A percentile compares a stretch with the other conserved stretches of the same genome.
phyloP scores from a whole-genome alignment of 176 grass and related monocot genomes.

The Eremochloa ophiuroides region DNA sequence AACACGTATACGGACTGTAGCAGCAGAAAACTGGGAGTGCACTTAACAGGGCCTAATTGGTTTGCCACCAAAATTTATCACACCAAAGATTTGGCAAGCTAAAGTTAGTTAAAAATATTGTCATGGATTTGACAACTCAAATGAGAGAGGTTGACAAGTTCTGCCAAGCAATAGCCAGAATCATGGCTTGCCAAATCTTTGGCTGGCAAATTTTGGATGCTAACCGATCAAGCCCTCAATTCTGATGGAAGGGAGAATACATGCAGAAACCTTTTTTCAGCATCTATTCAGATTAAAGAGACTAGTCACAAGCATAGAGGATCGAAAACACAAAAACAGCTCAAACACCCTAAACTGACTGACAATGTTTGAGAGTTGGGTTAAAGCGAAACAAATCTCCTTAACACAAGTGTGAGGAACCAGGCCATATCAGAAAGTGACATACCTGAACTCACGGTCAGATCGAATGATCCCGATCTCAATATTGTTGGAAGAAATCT shows the following conservation, averaged over 20 bases:
- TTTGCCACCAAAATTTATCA: no score
- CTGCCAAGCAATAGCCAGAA: no score
- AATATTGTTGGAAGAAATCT: constrained; percentile 71
- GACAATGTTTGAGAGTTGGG: background rate
- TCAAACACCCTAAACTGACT: background rate
- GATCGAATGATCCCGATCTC: constrained; percentile 66
- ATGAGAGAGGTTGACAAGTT: no score
- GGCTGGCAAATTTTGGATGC: no score
- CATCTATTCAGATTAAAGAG: background rate
- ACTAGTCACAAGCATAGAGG: background rate
- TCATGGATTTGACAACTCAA: no score
- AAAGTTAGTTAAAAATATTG: no score
- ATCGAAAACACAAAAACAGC: background rate
- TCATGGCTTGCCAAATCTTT: no score
- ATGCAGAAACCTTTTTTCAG: background rate
- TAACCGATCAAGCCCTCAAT: no score
- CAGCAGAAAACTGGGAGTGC: background rate
- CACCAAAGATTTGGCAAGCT: no score
- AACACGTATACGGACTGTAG: background rate
- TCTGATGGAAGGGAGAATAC: background rate
- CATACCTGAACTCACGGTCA: constrained; percentile 64
- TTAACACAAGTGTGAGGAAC: background rate
- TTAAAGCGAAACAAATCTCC: background rate
- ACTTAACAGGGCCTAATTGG: no score
- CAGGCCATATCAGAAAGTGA: background rate